Conservation (phyloP, 192 early-diverging fungal genomes). For the Backusella circina region DNA sequence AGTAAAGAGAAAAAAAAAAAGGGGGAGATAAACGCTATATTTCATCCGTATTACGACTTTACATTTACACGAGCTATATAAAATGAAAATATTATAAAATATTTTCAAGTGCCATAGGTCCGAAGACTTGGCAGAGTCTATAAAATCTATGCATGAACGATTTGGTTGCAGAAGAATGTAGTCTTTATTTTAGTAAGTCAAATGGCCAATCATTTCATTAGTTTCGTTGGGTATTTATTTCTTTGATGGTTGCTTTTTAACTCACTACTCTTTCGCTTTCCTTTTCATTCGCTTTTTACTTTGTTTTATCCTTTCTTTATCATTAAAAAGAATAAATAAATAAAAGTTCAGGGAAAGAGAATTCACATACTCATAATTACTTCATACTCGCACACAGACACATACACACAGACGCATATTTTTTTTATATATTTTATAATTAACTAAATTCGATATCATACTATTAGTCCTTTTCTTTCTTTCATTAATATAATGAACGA, state of each 20-base stretch:
- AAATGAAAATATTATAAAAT: not conserved
- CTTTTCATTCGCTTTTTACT: not conserved
- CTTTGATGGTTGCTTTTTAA: not conserved
- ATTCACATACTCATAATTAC: not conserved
- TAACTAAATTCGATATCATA: not conserved
- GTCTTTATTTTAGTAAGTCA: slow-evolving; percentile 1
- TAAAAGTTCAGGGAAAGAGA: not conserved
- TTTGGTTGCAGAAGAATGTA: not conserved
- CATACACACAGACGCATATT: not conserved
- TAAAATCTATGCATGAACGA: not conserved
- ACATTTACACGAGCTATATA: no score
- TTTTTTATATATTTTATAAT: not conserved
- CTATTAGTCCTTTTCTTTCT: not conserved
- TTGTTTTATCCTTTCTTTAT: not conserved
- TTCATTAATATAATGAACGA: not conserved
- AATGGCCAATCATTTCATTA: not conserved
- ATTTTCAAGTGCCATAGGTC: not conserved
- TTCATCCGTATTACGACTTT: not conserved
- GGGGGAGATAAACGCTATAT: no score
- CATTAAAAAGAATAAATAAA: not conserved
- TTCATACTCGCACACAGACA: not conserved
- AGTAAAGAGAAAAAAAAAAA: not conserved
- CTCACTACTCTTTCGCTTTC: not conserved
- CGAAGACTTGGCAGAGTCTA: not conserved
- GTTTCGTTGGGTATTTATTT: not conserved